Base-by-base conservation (phyloP, 2,329 filamentous ascomycete genomes). In the Shiraia bambusicola region DNA sequence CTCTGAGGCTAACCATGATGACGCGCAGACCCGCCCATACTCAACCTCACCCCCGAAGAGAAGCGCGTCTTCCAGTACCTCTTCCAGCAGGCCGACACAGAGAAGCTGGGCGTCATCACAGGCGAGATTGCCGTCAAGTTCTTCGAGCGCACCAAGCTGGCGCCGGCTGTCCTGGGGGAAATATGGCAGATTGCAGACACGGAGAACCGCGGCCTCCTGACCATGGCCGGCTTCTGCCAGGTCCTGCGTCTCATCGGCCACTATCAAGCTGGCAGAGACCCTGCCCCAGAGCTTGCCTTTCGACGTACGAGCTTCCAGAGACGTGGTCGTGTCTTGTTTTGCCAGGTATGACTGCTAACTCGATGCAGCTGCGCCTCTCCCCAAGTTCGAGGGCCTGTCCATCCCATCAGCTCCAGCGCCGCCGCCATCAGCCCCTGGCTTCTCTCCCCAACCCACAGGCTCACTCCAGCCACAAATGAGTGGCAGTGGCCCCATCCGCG, bases 111-210 rank as follows among this genome's bases (percentile, higher is more conserved):
- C 41, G 90, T 97, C 52, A 88, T 98, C 25, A 96, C 93, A 13
- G 93, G 93, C 70, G 93, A 98, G 71, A 81, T 94, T 48, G 93
- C 93, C 45, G 91, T 98, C 69, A 88, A 90, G 68, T 97, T 98
- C 76, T 98, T 98, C 66, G 91, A 97, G 72, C 93, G 93, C 77
- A 97, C 93, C 32, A 85, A 87, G 56, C 78, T 98, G 34, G 83
- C 92, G 48, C 88, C 91, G 39, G 83, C 88, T 49, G 79, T 93
- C 34, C 78, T 98, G 45, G 93, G 92, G 70, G 70, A 95, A 87
- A 97, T 98, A 78, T 98, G 93, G 93, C 92, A 97, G 73, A 93
- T 98, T 68, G 92, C 93, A 56, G 93, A 98, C 74, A 90, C 82
- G 54, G 92, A 97, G 74, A 98, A 98, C 74, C 83, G 91, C 52